Evolutionary conservation across 208 protist genomes (phyloP), one percentile per base, ranked within the genome.

Genomic region (Trypanosoma theileri): DNA sequence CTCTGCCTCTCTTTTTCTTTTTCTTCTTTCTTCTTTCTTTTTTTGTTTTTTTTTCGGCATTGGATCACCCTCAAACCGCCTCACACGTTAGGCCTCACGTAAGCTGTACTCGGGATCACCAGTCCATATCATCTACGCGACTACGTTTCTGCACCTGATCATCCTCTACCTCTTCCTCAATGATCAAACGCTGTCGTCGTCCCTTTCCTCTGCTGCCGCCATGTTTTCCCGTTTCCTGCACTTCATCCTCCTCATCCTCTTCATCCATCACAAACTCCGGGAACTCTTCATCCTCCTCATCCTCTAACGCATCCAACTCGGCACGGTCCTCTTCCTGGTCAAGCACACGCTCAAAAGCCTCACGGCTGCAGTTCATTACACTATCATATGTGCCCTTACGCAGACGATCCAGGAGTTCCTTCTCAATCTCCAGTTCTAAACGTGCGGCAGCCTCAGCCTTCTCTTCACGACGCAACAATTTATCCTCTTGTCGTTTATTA

Each of bases 401-500:
- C 50, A 99, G 86, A 51, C 98, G 88, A 7, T 97, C 92, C 9
- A 99, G 84, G 26, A 99, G 84, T 78, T 99, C 98, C 69, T 98
- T 97, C 77, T 99, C 95, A 71, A 99, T 99, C 59, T 96, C 83
- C 31, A 95, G 73, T 71, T 99, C 97, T 42, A 99, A 81, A 26
- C 96, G 89, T 11, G 99, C 98, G 1, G 98, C 98, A 9, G 86
- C 87, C 66, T 98, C 85, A 11, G 98, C 98, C 86, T 99, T 99
- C 50, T 82, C 80, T 79, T 99, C 97, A 44, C 98, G 88, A 21
- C 84, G 86, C 24, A 91, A 71, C 60, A 99, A 91, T 71, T 96
- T 91, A 65, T 97, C 87, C 75, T 99, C 98, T 65, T 98, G 91
- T 61, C 98, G 98, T 79, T 98, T 98, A 71, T 99, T 98, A 17